phyloP scores from a whole-genome alignment of 1,284 basidiomycete genomes.

The Mycosarcoma maydis region DNA sequence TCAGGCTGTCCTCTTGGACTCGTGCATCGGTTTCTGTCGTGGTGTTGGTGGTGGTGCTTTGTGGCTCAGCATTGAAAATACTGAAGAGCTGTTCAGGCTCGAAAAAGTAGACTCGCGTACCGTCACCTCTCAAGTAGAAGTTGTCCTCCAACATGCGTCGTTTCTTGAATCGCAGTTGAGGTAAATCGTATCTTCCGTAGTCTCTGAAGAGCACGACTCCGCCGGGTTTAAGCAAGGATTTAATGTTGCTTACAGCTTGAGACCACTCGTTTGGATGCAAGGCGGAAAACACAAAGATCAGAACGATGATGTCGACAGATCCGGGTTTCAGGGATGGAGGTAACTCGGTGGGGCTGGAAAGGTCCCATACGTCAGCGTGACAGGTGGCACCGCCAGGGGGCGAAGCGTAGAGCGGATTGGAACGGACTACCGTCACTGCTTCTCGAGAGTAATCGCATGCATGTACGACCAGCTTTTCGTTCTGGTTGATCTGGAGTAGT shows the following conservation, averaged over 20 bases:
- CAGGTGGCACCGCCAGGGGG: constrained; percentile 69
- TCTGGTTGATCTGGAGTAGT: constrained; percentile 81
- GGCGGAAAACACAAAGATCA: constrained; percentile 94
- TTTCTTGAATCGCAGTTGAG: constrained; percentile 90
- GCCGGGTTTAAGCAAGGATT: constrained; percentile 81
- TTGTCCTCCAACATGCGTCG: constrained; percentile 88
- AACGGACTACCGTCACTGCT: constrained; percentile 88
- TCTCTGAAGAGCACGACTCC: constrained; percentile 88
- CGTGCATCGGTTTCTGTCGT: not conserved
- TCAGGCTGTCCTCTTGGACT: not conserved
- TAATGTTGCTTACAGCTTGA: constrained; percentile 83
- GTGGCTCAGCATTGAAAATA: constrained; percentile 56
- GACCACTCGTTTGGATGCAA: constrained; percentile 93
- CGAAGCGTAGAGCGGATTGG: constrained; percentile 32
- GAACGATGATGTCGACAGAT: constrained; percentile 85
- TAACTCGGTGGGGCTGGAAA: constrained; percentile 70
- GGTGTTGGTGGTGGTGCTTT: constrained; percentile 12
- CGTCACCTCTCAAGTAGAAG: constrained; percentile 80
- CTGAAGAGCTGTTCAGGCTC: constrained; percentile 53
- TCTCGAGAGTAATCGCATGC: constrained; percentile 92
- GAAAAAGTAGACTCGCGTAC: constrained; percentile 75
- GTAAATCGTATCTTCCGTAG: constrained; percentile 88
- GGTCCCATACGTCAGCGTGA: constrained; percentile 87
- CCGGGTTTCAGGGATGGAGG: constrained; percentile 61
- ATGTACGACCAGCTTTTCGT: constrained; percentile 77